Evolutionary conservation across 495 filamentous ascomycete species (phyloP).

Genomic region (Geopyxis carbonaria): DNA sequence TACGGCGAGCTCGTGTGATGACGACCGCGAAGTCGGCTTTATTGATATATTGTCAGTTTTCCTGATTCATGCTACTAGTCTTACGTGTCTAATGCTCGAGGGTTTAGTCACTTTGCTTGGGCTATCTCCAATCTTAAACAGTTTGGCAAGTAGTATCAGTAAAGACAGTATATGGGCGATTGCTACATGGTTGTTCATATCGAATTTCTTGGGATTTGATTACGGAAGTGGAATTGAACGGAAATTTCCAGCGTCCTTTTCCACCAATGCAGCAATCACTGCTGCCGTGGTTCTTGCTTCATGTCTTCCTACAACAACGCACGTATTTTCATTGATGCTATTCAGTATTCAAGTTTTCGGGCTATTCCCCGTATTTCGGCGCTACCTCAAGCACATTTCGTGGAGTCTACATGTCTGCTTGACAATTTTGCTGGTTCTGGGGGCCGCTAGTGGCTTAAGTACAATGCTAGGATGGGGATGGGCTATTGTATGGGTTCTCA

Average conservation of each 20-base stretch:
- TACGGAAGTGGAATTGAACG: constrained; percentile 56
- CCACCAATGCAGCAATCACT: constrained; percentile 90
- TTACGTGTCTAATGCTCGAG: constrained; percentile 5
- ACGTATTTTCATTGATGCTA: constrained; percentile 87
- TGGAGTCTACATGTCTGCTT: constrained; percentile 69
- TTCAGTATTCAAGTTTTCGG: constrained; percentile 97
- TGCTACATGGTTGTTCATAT: constrained; percentile 76
- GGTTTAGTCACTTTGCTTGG: constrained; percentile 49
- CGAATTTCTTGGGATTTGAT: constrained; percentile 96
- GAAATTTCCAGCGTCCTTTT: constrained; percentile 69
- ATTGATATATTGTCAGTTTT: constrained; percentile 65
- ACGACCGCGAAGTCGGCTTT: constrained; percentile 74
- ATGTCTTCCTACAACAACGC: constrained; percentile 67
- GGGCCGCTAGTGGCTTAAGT: constrained; percentile 58
- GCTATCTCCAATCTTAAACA: constrained; percentile 85
- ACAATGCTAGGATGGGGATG: constrained; percentile 50
- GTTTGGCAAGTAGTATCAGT: constrained; percentile 74
- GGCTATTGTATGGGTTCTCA: constrained; percentile 52
- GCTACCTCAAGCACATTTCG: constrained; percentile 63
- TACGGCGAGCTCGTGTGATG: constrained; percentile 36
- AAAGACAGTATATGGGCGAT: constrained; percentile 93
- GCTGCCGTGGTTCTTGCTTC: constrained; percentile 83
- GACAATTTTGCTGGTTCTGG: constrained; percentile 61
- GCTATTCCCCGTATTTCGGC: constrained; percentile 83
- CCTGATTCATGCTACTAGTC: no score